These are phyloP conservation scores for Capronia americana DNA, from an alignment of 2,329 filamentous ascomycete genomes.

Conservation along the genomic window DNA sequence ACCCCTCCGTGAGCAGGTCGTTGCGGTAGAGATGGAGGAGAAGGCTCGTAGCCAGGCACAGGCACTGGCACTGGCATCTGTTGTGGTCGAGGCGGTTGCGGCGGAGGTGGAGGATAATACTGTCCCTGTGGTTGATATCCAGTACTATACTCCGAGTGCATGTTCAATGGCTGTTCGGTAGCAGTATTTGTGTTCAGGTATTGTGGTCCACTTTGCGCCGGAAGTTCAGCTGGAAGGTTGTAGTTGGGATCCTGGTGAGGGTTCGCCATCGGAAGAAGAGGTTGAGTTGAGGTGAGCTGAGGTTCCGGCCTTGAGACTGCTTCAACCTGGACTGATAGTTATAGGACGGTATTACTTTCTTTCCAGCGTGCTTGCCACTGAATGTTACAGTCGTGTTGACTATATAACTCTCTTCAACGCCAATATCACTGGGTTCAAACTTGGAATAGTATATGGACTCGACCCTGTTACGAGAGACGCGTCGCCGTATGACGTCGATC, in stretches of 20 bases:
- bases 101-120: constrained; percentile 17
- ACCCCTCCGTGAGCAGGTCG: constrained; percentile 9
- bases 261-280: constrained; percentile 14
- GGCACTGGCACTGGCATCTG: constrained; percentile 1
- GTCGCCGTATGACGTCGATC: constrained; percentile 4
- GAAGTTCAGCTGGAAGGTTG: constrained; percentile 17
- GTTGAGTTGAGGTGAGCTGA: not conserved
- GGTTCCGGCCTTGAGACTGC: not conserved
- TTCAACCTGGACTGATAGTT: not conserved
- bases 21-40: constrained; percentile 24
- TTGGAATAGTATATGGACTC: not conserved
- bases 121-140: constrained; percentile 13
- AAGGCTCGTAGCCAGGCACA: constrained; percentile 15
- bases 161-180: constrained; percentile 2
- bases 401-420: not conserved
- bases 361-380: not conserved
- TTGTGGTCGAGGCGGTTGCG: constrained; percentile 5
- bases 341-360: not conserved
- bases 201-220: constrained; percentile 12
- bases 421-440: not conserved
- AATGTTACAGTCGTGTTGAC: not conserved
- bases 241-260: constrained; percentile 13
- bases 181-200: not conserved
- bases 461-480: not conserved
- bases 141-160: constrained; percentile 1